These are phyloP conservation scores for Pythium coloratum DNA, from an alignment of 352 stramenopile genomes.

Conservation along the genomic window DNA sequence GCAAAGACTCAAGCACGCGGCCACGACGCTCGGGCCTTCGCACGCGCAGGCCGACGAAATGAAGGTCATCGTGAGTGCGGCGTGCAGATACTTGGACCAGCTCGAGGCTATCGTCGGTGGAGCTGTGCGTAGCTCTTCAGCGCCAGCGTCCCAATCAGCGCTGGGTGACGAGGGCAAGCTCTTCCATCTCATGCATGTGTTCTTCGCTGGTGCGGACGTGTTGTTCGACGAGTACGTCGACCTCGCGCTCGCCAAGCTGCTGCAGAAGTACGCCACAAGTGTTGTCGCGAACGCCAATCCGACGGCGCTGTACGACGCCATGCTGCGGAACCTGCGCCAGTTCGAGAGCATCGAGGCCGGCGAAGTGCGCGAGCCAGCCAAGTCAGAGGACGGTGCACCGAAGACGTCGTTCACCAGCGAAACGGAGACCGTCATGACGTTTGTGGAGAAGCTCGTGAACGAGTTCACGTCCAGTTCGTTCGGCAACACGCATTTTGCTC, in stretches of 20 bases:
- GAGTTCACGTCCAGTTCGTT: conserved; percentile 75
- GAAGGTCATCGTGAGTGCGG: conserved; percentile 70
- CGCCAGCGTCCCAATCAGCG: background rate
- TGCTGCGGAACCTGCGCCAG: conserved; percentile 51
- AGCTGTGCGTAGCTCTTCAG: conserved; percentile 23
- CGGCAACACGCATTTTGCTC: conserved; percentile 62
- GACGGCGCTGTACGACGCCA: conserved; percentile 40
- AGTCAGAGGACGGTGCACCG: conserved; percentile 9
- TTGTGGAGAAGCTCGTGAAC: conserved; percentile 61
- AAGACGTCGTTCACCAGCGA: conserved; percentile 44
- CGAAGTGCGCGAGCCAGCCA: conserved; percentile 10
- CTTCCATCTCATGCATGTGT: conserved; percentile 72
- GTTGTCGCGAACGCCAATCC: conserved; percentile 16
- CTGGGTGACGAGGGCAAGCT: conserved; percentile 66
- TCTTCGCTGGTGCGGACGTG: conserved; percentile 71
- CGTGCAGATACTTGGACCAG: conserved; percentile 63
- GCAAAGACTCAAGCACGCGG: conserved; percentile 15
- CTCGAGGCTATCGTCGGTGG: conserved; percentile 34
- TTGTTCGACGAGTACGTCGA: conserved; percentile 72
- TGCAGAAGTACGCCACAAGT: conserved; percentile 43
- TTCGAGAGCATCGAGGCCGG: conserved; percentile 41
- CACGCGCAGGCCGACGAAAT: conserved; percentile 64
- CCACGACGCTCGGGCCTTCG: conserved; percentile 28
- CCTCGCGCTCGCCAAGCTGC: conserved; percentile 43
- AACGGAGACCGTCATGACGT: conserved; percentile 58